Evolutionary conservation across 2,329 filamentous ascomycete species (phyloP), one percentile per base, ranked within the genome.

Genomic region (Dichotomopilus funicola): DNA sequence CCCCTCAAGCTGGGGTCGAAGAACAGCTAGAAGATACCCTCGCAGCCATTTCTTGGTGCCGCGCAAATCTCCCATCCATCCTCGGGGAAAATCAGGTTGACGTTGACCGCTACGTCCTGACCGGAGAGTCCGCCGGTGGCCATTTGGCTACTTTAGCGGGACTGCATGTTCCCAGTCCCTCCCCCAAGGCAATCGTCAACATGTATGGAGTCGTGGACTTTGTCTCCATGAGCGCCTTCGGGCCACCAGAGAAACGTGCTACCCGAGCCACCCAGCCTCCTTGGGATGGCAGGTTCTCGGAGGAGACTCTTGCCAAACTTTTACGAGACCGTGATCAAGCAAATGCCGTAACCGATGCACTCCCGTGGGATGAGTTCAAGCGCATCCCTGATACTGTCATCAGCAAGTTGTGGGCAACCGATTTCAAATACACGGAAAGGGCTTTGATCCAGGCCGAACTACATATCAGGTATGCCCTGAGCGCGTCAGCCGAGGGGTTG

Each of bases 91-190:
- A 51, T 34, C 54, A 59, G 33, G 57, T 64, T 6, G 61, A 64
- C 41, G 57, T 59, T 0, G 57, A 63, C 27, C 53, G 61, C n/a
- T 64, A 64, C 33, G 59, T 63, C 6, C 54, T 64, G 1, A 51
- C 50, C 19, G 63, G 63, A 0, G 63, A 64, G 19, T 64, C 62
- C 5, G 63, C 63, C 2, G 63, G 63, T 5, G 63, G 62, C 1
- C 45, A 54, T n/a, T 49, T 64, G n/a, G 59, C 55, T 11, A 59
- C 59, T n/a, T 33, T 64, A 19, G 60, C 61, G 61, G 58, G 51
- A 1, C 13, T 54, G 5, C 53, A 59, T 10, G 27, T 62, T 13
- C 31, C 41, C 2, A 34, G 38, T 1, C 56, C 59, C 1, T 49
- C 55, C 1, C 62, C 60, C 7, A 34, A 34, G 12, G 62, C 59